Conservation (phyloP, 306 rosid species). For the Malus orientalis region DNA sequence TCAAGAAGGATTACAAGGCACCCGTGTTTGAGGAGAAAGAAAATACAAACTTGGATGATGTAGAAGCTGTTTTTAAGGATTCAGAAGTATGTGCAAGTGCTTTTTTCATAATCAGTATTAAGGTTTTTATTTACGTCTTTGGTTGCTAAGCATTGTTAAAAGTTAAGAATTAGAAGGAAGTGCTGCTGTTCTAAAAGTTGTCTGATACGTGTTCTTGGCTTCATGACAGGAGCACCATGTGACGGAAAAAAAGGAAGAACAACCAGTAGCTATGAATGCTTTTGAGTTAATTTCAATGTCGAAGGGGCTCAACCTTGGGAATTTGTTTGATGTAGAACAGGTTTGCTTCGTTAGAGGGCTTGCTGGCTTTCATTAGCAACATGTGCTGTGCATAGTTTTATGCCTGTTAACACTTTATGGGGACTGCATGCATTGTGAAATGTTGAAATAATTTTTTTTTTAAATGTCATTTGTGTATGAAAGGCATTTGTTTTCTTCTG, state of each 20-base stretch:
- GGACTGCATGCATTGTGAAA: neutral
- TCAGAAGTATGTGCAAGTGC: conserved; percentile 62
- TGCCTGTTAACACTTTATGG: neutral
- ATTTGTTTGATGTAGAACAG: conserved; percentile 89
- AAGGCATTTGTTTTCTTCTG: too few species aligned
- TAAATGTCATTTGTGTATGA: too few species aligned
- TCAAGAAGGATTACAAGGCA: conserved; percentile 78
- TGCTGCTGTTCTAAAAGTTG: neutral
- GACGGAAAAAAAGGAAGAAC: conserved; percentile 90
- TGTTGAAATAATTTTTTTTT: too few species aligned
- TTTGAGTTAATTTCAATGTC: conserved; percentile 96
- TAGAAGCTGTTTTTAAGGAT: conserved; percentile 95
- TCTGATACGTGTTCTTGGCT: conserved; percentile 9
- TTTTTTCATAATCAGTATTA: neutral
- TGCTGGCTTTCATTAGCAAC: neutral
- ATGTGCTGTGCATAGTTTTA: neutral
- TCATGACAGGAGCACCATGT: conserved; percentile 82
- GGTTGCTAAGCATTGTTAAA: neutral
- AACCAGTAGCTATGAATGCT: conserved; percentile 87
- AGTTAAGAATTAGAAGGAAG: neutral
- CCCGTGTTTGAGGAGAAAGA: conserved; percentile 76
- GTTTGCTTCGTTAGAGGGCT: conserved; percentile 25
- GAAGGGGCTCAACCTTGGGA: conserved; percentile 84
- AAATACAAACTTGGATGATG: conserved; percentile 78
- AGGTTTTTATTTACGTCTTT: neutral